phyloP scores from a whole-genome alignment of 2,329 filamentous ascomycete species.

The Phyllosticta citribraziliensis region DNA sequence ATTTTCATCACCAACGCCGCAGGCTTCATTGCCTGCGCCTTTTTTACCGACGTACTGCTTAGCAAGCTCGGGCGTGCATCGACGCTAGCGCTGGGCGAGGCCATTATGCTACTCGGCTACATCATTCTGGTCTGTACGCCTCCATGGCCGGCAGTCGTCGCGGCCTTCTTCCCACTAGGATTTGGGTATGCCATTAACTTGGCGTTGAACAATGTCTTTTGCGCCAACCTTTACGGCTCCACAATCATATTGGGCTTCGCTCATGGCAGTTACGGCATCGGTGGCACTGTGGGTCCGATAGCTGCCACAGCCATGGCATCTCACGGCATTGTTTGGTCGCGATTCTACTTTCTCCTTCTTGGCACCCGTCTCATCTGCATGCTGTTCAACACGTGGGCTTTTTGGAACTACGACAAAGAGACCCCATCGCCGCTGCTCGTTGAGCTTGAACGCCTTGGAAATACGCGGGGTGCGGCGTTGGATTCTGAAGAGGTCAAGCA shows the following conservation, averaged over 20 bases:
- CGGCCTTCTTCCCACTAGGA: slow-evolving; percentile 56
- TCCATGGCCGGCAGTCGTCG: slow-evolving; percentile 54
- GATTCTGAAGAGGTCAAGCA: not conserved
- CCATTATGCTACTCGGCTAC: slow-evolving; percentile 51
- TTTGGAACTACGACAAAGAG: slow-evolving; percentile 60
- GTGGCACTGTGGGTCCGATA: slow-evolving; percentile 53
- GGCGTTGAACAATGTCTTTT: slow-evolving; percentile 48
- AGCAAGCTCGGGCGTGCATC: slow-evolving; percentile 55
- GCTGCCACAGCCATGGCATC: slow-evolving; percentile 66
- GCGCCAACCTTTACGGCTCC: slow-evolving; percentile 42
- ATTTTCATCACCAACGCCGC: slow-evolving; percentile 72
- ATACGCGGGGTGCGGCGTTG: not conserved
- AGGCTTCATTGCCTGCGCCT: slow-evolving; percentile 66
- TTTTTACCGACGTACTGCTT: slow-evolving; percentile 56
- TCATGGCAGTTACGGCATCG: slow-evolving; percentile 52
- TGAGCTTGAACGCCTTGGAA: not conserved
- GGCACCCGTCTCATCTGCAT: slow-evolving; percentile 48
- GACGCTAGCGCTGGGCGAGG: slow-evolving; percentile 50
- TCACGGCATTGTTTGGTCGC: slow-evolving; percentile 51
- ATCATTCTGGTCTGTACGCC: slow-evolving; percentile 56
- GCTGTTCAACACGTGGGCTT: slow-evolving; percentile 55
- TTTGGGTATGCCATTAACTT: slow-evolving; percentile 42
- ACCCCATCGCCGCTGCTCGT: not conserved
- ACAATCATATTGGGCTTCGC: slow-evolving; percentile 49
- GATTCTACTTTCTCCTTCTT: slow-evolving; percentile 62